These are phyloP conservation scores for Pseudozyma sp. DNA, from an alignment of 1,284 basidiomycete species.

Conservation along the genomic window DNA sequence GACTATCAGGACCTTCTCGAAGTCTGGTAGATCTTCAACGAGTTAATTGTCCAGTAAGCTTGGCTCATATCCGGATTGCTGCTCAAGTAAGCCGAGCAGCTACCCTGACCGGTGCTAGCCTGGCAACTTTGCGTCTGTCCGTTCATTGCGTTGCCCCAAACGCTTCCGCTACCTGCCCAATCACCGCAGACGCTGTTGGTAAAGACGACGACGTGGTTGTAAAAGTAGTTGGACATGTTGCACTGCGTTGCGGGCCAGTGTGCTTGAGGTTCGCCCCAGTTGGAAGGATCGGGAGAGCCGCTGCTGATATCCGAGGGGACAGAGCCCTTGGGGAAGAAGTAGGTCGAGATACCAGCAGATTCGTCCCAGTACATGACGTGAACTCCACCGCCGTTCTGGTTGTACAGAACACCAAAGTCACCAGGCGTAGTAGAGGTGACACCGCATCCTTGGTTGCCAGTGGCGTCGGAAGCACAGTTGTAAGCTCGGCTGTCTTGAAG, in stretches of 20 bases:
- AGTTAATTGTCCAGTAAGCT: conserved; percentile 58
- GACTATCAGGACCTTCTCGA: conserved; percentile 25
- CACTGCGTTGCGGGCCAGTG: conserved; percentile 71
- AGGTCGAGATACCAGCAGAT: conserved; percentile 72
- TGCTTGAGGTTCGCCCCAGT: conserved; percentile 73
- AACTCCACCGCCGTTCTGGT: conserved; percentile 75
- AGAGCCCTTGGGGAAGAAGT: conserved; percentile 73
- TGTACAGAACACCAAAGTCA: conserved; percentile 75
- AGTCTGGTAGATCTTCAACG: conserved; percentile 57
- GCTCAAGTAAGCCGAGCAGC: conserved; percentile 38
- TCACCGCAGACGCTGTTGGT: conserved; percentile 55
- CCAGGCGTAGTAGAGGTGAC: conserved; percentile 71
- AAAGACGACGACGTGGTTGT: conserved; percentile 56
- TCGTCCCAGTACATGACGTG: conserved; percentile 51
- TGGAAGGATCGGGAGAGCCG: conserved; percentile 68
- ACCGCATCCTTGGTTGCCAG: conserved; percentile 78
- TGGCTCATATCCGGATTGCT: conserved; percentile 43
- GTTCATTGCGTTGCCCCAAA: conserved; percentile 50
- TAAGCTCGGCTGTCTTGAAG: conserved; percentile 61
- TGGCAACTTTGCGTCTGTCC: conserved; percentile 50
- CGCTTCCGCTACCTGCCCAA: conserved; percentile 46
- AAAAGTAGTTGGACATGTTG: conserved; percentile 72
- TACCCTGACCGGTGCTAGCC: conserved; percentile 32
- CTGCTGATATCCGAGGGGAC: conserved; percentile 71
- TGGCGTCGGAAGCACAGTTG: conserved; percentile 74